Base-by-base conservation (phyloP, 2,329 filamentous ascomycete species). In the Pseudogymnoascus sp. region DNA sequence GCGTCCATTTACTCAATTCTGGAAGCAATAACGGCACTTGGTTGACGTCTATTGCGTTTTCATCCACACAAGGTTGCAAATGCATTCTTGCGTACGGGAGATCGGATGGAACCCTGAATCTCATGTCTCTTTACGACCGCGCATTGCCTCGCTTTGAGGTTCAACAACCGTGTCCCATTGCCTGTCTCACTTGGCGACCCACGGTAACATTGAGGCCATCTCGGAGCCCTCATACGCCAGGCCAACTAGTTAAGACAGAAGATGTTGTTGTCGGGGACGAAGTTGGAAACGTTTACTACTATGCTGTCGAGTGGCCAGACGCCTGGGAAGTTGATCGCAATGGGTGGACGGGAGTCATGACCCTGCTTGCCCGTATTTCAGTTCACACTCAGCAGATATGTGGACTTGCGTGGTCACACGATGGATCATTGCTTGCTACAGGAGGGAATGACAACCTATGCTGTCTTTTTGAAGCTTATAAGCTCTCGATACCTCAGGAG, bases 371-470 rank as follows among this genome's bases (percentile, higher is more conserved):
- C 21, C 86, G 87, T 66, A 87, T 97, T 68, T 81, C 81, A 33
- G 84, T 91, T 6, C 93, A 97, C 72, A 84, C 81, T 1, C 92
- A 97, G 74, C 92, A 97, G 71, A 88, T 99, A 62, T 99, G 94
- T 70, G 93, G 93, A 1, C 78, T 99, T n/a, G 83, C 90, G 2
- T 97, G 92, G 91, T 92, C 91, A 3, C 78, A 79, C 2, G 85
- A 90, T 69, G 91, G 91, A 3, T 80, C 81, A 2, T 81, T 86
- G 37, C 92, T 99, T 72, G 91, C 91, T 12, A 92, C 90, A 4
- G 92, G 94, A 6, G 91, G 90, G 23, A 97, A 99, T 71, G 94
- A 99, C 77, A 97, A 97, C 70, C 75, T 86, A 2, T 95, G 93
- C 71, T 89, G 87, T 68, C 80, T 97, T 1, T 96, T 95, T 73